phyloP scores from a whole-genome alignment of 83 land plant species.

The Larix sibirica region DNA sequence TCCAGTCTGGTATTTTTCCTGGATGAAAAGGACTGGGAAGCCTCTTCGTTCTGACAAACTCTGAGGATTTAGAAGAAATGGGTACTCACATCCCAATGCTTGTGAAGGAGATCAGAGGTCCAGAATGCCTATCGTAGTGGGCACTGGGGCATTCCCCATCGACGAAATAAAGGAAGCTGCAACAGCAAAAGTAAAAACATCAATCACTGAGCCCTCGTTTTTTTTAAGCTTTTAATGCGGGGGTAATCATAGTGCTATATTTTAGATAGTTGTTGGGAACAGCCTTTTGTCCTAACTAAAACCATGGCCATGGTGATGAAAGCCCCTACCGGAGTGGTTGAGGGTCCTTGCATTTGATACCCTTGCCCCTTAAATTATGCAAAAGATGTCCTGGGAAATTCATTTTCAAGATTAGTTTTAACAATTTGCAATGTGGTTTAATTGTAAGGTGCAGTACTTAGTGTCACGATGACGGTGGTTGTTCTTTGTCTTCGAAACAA shows the following conservation, averaged over 20 bases:
- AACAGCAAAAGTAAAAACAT: not conserved
- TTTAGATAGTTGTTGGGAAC: not conserved
- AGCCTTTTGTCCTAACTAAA: conserved; percentile 2
- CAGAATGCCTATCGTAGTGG: conserved; percentile 1
- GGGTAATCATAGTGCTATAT: conserved; percentile 3
- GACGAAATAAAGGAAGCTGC: not conserved
- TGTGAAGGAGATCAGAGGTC: conserved; percentile 5
- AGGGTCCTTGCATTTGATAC: too few species aligned
- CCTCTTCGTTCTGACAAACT: not conserved
- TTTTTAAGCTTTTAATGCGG: conserved; percentile 3
- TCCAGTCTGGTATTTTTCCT: too few species aligned
- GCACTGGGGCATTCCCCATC: not conserved
- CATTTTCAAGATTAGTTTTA: too few species aligned
- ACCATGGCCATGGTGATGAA: not conserved
- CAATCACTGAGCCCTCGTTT: not conserved
- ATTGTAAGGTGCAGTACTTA: too few species aligned
- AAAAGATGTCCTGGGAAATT: too few species aligned
- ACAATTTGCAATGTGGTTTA: too few species aligned
- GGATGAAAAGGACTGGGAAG: not conserved
- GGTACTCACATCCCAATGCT: not conserved
- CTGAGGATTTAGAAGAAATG: not conserved
- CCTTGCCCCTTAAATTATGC: too few species aligned
- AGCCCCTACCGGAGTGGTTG: too few species aligned
- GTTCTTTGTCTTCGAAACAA: too few species aligned
- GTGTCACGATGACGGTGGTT: too few species aligned